Evolutionary conservation across 768 basidiomycete genomes (phyloP), one percentile per base, ranked within the genome.

Genomic region (Hygrophoropsis aurantiaca): DNA sequence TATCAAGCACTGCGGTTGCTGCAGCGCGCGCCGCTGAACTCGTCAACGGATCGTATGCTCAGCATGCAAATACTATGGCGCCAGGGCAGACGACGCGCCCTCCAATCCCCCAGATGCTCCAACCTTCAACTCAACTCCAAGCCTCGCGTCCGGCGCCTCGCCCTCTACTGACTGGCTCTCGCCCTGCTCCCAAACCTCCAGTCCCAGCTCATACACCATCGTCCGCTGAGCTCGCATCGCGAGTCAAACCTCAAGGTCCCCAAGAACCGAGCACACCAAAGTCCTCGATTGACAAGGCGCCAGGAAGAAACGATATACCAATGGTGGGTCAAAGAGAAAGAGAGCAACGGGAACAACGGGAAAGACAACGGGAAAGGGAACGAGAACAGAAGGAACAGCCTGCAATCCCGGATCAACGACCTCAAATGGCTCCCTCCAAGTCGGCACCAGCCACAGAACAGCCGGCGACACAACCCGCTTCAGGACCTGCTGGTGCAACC

Each of bases 91-190:
- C 46, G 0, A 45, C 56, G 13, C 72, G 69, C 36, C 48, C 60
- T 19, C 52, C 52, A 5, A 62, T 68, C 26, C 69, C 49, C 35
- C 48, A 41, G 3, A 59, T 59, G 27, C 40, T 60, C 15, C 60
- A 53, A 52, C 37, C 51, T 10, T 46, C 71, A 67, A 42, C 71
- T 69, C 58, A 67, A 5, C 70, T 75, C 13, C 80, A 84, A 48
- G 72, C 83, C 6, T 75, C 74, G 4, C 74, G 89, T 11, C 78
- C 88, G 4, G 82, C 87, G 0, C 77, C 85, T 2, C 75, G 86
- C 4, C 87, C 89, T 0, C 64, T 81, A 5, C 72, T 85, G 51
- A 74, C 79, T 15, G 78, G 73, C 16, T 76, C 69, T 32, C 73
- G 80, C 0, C 73, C 81, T 10, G 65, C 75, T 8, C 74, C 80